A percentile compares a stretch with the other conserved stretches of the same genome.
Evolutionary conservation across 208 protist genomes (phyloP).

Genomic region (Leishmania arabica): DNA sequence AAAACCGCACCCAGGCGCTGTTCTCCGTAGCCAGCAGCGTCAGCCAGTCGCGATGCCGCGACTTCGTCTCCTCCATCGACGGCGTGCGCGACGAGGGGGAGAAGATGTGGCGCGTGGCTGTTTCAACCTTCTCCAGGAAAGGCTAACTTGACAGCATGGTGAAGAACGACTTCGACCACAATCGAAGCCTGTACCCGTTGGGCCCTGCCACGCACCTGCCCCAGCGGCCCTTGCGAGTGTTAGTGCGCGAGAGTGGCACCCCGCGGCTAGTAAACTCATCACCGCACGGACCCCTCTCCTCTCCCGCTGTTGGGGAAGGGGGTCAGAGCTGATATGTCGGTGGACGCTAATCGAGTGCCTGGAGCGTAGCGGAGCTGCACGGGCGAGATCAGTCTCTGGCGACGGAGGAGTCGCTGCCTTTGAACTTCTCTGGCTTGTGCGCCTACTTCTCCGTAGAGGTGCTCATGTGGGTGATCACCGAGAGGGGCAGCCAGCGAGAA

Average conservation of each 20-base stretch:
- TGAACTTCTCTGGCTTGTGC: no score
- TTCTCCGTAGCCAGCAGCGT: conserved; percentile 38
- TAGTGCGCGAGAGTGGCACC: background rate
- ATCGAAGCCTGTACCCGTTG: background rate
- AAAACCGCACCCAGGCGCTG: background rate
- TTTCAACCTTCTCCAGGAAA: background rate
- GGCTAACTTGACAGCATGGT: background rate
- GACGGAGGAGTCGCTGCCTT: no score
- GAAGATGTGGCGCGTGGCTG: background rate
- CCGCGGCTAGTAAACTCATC: no score
- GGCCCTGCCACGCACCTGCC: conserved; percentile 2
- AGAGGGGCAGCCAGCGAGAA: no score
- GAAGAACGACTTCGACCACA: background rate
- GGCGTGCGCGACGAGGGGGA: background rate
- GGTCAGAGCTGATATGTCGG: no score
- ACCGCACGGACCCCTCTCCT: no score
- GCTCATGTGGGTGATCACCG: no score
- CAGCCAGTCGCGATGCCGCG: conserved; percentile 21
- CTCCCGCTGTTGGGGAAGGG: no score
- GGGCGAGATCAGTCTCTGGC: no score
- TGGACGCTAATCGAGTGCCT: no score
- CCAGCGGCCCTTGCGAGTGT: background rate
- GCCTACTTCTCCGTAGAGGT: no score
- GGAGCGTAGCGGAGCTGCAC: no score
- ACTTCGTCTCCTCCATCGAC: conserved; percentile 22